Base-by-base conservation (phyloP, 306 rosid species). In the Trifolium dubium region DNA sequence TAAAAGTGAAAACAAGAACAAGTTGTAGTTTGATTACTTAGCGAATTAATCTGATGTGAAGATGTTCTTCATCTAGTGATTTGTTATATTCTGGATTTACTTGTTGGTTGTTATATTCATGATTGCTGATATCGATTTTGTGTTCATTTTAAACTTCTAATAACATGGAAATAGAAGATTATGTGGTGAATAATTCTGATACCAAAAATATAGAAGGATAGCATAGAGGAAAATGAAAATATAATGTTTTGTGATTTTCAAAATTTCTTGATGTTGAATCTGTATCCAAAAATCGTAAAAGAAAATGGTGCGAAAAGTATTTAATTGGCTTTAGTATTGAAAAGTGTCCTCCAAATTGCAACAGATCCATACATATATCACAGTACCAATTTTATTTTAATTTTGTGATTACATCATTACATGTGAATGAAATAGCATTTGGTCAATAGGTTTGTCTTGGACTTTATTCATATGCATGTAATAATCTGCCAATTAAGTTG, bases 401-500 rank as follows among this genome's bases (percentile, higher is more conserved):
- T 70, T 44, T 18, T 23, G 10, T 23, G 51, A 37, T 34, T 35
- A 11, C 79, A 49, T 64, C 37, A 56, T 32, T 10, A 60, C 58
- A 40, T 50, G n/a, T 71, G 39, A 34, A 13, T 30, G 15, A 62
- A 67, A 31, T 51, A 35, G 23, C 69, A 23, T 35, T 46, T 2
- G 5, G 39, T 31, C 40, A 71, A 64, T 51, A 58, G 28, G 15
- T 58, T 50, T 13, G 39, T 75, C 43, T 70, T 30, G 46, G 11
- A 49, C 54, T 51, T 23, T 19, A 49, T 58, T 73, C 50, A 31
- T 69, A 31, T 69, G 14, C 31, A 5, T 71, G 46, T 64, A 64
- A 63, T 79, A 39, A 69, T 76, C 54, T 74, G 2, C 40, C 34
- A 44, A 31, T 37, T 77, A 17, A n/a, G 51, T 6, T 40, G 54